Percentiles rank a stretch among this genome's conserved stretches.
These are phyloP conservation scores for Penicillium tannophilum DNA, from an alignment of 495 filamentous ascomycete genomes.

Conservation along the genomic window DNA sequence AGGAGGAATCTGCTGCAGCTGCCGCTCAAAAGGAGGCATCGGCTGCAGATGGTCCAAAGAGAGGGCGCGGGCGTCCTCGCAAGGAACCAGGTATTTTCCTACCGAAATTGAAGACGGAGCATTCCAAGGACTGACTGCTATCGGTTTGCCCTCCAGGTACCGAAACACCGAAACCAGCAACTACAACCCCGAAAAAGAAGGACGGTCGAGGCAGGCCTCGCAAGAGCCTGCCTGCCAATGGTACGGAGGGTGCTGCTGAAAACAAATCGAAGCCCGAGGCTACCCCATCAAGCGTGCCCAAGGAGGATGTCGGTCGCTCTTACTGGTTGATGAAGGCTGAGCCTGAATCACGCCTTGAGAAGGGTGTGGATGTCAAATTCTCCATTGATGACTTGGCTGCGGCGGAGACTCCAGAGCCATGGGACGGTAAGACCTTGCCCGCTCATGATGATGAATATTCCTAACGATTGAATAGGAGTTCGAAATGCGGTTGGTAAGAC, in stretches of 20 bases:
- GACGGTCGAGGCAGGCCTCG: conserved; percentile 29
- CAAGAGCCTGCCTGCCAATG: conserved; percentile 28
- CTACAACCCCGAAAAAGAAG: conserved; percentile 19
- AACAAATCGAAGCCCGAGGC: conserved; percentile 19
- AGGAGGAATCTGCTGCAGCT: conserved; percentile 14
- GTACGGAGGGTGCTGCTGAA: conserved; percentile 14
- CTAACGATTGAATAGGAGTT: conserved; percentile 48
- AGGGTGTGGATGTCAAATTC: conserved; percentile 84
- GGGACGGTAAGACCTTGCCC: conserved; percentile 67
- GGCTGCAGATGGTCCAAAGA: conserved; percentile 13
- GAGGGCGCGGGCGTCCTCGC: conserved; percentile 31
- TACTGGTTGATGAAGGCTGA: conserved; percentile 98
- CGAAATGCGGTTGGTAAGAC: conserved; percentile 57
- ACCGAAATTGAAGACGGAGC: neutral
- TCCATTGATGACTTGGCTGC: conserved; percentile 87
- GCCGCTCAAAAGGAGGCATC: conserved; percentile 10
- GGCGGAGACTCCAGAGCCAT: conserved; percentile 73
- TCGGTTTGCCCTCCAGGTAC: conserved; percentile 2
- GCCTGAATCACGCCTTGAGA: conserved; percentile 82
- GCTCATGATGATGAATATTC: neutral
- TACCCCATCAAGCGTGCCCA: conserved; percentile 11
- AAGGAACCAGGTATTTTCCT: conserved; percentile 30
- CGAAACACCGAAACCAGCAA: conserved; percentile 6
- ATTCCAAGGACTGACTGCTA: neutral
- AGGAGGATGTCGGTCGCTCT: conserved; percentile 30